Evolutionary conservation across 129 eudicot species (phyloP).

Genomic region (Flaveria bidentis): DNA sequence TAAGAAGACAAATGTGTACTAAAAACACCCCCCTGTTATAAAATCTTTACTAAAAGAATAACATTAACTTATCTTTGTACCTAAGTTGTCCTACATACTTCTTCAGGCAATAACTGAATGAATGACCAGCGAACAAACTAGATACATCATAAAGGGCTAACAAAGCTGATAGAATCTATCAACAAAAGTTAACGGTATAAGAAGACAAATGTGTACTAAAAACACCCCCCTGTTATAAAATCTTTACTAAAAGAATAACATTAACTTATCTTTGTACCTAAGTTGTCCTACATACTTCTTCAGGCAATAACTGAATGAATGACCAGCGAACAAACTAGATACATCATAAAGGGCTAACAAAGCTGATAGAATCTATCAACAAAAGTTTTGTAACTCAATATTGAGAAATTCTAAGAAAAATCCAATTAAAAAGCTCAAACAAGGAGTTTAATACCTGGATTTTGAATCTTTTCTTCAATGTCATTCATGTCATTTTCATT

Average conservation of each 20-base stretch:
- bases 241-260: neutral
- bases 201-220: neutral
- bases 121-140: neutral
- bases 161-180: neutral
- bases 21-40: neutral
- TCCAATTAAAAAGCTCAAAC: neutral
- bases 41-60: neutral
- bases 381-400: neutral
- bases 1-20: neutral
- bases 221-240: neutral
- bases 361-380: neutral
- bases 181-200: neutral
- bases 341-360: neutral
- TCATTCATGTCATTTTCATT: conserved; percentile 44
- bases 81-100: neutral
- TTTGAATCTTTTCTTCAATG: conserved; percentile 41
- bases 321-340: neutral
- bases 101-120: neutral
- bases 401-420: neutral
- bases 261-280: neutral
- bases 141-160: neutral
- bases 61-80: neutral
- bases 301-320: neutral
- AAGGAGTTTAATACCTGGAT: conserved; percentile 44
- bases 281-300: neutral